Evolutionary conservation across 305 asterid genomes (phyloP).

Genomic region (Fraxinus angustifolia): DNA sequence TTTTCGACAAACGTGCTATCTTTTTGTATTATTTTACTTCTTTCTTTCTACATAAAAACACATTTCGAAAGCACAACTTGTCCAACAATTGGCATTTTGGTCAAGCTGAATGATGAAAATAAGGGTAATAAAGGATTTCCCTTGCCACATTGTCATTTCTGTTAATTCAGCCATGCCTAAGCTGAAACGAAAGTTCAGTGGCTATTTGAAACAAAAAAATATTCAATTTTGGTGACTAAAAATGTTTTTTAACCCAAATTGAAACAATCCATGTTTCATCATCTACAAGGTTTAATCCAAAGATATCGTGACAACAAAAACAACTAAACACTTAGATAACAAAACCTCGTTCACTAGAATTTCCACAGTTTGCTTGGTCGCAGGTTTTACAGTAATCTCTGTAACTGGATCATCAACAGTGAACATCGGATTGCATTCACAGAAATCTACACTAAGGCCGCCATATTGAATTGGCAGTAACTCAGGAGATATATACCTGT

Average conservation of each 20-base stretch:
- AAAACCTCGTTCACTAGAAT: constrained; percentile 80
- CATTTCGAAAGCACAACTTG: neutral
- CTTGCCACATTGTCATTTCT: neutral
- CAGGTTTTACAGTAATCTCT: constrained; percentile 69
- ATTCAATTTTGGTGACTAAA: neutral
- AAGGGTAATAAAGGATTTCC: neutral
- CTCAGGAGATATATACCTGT: constrained; percentile 74
- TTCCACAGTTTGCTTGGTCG: constrained; percentile 85
- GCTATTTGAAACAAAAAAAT: neutral
- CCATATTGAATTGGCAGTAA: constrained; percentile 86
- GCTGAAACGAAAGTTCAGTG: neutral
- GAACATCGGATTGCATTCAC: constrained; percentile 88
- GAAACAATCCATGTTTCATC: neutral
- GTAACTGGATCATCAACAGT: constrained; percentile 67
- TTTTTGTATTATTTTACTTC: neutral
- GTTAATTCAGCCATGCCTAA: neutral
- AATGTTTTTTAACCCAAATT: neutral
- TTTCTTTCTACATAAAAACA: neutral
- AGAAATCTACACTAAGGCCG: constrained; percentile 73
- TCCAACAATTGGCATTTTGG: neutral
- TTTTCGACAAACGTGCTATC: neutral
- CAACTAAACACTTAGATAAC: neutral
- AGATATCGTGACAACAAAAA: neutral
- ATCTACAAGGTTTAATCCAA: neutral
- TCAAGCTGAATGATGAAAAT: neutral